Base-by-base conservation (phyloP, 169 alveolate species). In the Eimeria tenella region DNA sequence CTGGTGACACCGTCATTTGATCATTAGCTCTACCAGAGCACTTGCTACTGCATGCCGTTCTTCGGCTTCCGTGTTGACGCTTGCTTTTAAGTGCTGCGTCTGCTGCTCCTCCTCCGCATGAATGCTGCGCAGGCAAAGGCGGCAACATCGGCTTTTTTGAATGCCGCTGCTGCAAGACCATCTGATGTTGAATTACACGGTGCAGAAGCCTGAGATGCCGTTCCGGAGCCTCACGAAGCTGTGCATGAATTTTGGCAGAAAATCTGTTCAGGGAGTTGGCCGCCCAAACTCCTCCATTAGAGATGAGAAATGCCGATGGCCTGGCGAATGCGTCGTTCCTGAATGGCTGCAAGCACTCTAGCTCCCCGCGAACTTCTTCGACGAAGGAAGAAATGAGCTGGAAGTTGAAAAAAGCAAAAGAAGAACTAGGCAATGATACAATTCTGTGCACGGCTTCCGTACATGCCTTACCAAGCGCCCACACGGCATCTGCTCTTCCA, bases 271-370 rank as follows among this genome's bases (percentile, higher is more conserved):
- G 53, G 56, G 86, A 21, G 42, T 25, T 52, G 17, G 73, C 91
- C n/a, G 71, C 84, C 94, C 94, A 91, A 21, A 62, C 87, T 1
- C 94, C 94, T 3, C 90, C 94, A 65, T 91, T 91, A 10, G 90
- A 75, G 74, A 91, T 79, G 19, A 91, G 94, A 55, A 91, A 91
- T 4, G 84, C 90, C 52, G 94, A 91, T 3, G 94, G 94, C 42
- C 94, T 75, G 42, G 63, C 58, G 77, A 55, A 82, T 0, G 90
- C 65, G 13, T 82, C 90, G 19, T 17, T 42, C 15, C 75, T 82
- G 60, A 82, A 63, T 10, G 90, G 90, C 23, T 60, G 90, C 49
- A 82, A 6, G 17, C 90, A 82, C 90, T 60, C 21, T 17, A 82
- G 77, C 42, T 58, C 75, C 77, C 90, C 90, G 62, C 68, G 73